Percentiles rank a stretch among this genome's conserved stretches.
These are phyloP conservation scores for Exserohilum turcica DNA, from an alignment of 2,329 filamentous ascomycete species.

Conservation along the genomic window DNA sequence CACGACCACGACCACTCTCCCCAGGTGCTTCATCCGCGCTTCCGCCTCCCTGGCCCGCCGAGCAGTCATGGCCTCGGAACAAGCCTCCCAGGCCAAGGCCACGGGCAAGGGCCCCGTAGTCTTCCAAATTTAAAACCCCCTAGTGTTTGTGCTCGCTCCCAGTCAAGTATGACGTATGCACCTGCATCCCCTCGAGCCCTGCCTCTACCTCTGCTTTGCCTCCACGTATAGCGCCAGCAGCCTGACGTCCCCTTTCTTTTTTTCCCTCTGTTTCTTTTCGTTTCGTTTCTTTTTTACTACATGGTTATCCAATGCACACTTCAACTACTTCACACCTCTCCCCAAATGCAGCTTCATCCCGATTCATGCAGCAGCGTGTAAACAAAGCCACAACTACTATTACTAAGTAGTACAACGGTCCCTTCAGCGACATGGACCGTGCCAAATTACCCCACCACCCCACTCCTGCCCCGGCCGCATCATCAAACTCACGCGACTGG, in stretches of 20 bases:
- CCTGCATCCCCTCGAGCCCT: neutral
- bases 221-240: too few relatives aligned
- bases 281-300: too few relatives aligned
- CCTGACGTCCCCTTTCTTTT: too few relatives aligned
- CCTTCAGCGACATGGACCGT: constrained; percentile 13
- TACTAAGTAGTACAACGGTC: too few relatives aligned
- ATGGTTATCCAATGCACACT: too few relatives aligned
- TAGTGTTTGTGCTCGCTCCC: too few relatives aligned
- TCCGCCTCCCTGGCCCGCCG: constrained; percentile 10
- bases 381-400: neutral
- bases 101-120: neutral
- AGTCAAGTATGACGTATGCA: neutral
- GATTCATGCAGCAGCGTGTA: neutral
- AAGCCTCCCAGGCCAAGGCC: constrained; percentile 6
- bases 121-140: neutral
- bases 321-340: too few relatives aligned
- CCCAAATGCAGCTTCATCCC: neutral
- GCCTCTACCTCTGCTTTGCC: too few relatives aligned
- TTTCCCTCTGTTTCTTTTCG: too few relatives aligned
- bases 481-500: constrained; percentile 1
- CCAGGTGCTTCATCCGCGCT: constrained; percentile 8
- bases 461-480: constrained; percentile 10
- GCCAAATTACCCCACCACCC: constrained; percentile 24
- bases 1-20: too few relatives aligned
- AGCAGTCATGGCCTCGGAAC: constrained; percentile 1